A percentile compares a stretch with the other conserved stretches of the same genome.
Evolutionary conservation across 768 basidiomycete species (phyloP).

Genomic region (Suillus paluster): DNA sequence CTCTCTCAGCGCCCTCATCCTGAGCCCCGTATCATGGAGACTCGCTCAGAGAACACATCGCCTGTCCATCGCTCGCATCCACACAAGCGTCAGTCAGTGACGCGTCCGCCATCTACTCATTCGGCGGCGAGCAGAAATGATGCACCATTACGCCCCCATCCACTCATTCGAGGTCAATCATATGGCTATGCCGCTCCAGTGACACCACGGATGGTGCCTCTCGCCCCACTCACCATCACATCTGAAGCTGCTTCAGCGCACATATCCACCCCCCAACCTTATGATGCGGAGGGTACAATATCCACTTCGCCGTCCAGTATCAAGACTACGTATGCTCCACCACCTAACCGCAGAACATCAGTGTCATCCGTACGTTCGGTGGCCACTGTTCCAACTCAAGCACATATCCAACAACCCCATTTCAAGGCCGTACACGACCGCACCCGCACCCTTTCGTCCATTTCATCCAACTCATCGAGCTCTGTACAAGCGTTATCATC

Average conservation of each 20-base stretch:
- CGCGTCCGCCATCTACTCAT: conserved; percentile 68
- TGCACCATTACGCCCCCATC: conserved; percentile 63
- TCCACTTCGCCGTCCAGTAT: conserved; percentile 45
- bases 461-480: conserved; percentile 51
- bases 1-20: conserved; percentile 21
- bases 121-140: conserved; percentile 50
- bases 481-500: conserved; percentile 60
- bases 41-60: conserved; percentile 45
- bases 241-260: conserved; percentile 51
- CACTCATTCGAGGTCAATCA: conserved; percentile 76
- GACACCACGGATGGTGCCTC: conserved; percentile 49
- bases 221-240: conserved; percentile 65
- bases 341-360: conserved; percentile 51
- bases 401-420: conserved; percentile 38
- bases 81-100: conserved; percentile 46
- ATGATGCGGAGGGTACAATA: conserved; percentile 22
- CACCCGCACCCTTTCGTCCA: conserved; percentile 59
- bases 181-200: conserved; percentile 47
- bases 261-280: conserved; percentile 45
- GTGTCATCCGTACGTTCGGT: conserved; percentile 64
- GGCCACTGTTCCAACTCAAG: conserved; percentile 56
- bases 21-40: conserved; percentile 30
- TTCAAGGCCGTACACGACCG: conserved; percentile 44
- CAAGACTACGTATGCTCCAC: conserved; percentile 36
- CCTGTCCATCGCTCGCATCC: conserved; percentile 41